These are phyloP conservation scores for Epicoccum nigrum DNA, from an alignment of 2,329 filamentous ascomycete genomes.

Conservation along the genomic window DNA sequence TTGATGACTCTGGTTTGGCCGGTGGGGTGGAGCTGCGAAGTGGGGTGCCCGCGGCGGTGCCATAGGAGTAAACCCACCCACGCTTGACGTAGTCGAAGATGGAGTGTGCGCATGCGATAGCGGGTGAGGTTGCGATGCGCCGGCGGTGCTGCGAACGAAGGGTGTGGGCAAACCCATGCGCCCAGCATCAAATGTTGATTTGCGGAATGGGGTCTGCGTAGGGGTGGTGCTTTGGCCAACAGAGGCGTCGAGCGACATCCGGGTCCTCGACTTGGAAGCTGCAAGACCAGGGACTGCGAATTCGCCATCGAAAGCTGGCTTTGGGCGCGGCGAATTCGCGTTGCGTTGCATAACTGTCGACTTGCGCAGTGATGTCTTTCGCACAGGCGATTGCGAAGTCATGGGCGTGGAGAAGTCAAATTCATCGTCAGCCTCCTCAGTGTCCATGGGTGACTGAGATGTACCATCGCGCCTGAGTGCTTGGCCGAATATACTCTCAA, in stretches of 20 bases:
- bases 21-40: slow-evolving; percentile 27
- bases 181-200: slow-evolving; percentile 36
- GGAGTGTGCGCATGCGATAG: slow-evolving; percentile 86
- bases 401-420: slow-evolving; percentile 48
- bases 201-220: slow-evolving; percentile 64
- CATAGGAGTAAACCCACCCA: slow-evolving; percentile 63
- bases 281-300: slow-evolving; percentile 60
- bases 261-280: slow-evolving; percentile 66
- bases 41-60: slow-evolving; percentile 50
- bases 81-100: slow-evolving; percentile 80
- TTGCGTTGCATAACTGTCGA: slow-evolving; percentile 88
- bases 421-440: slow-evolving; percentile 35
- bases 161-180: slow-evolving; percentile 35
- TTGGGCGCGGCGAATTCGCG: slow-evolving; percentile 46
- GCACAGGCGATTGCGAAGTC: slow-evolving; percentile 39
- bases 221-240: slow-evolving; percentile 70
- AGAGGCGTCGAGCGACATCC: slow-evolving; percentile 81
- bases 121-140: slow-evolving; percentile 66
- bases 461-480: slow-evolving; percentile 21
- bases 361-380: slow-evolving; percentile 76
- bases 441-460: slow-evolving; percentile 24
- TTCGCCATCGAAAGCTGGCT: slow-evolving; percentile 53
- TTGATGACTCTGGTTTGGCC: slow-evolving; percentile 29
- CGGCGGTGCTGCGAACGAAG: slow-evolving; percentile 29
- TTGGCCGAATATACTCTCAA: slow-evolving; percentile 76